Conservation (phyloP, 2,329 filamentous ascomycete species). For the Sporothrix variecibatus region DNA sequence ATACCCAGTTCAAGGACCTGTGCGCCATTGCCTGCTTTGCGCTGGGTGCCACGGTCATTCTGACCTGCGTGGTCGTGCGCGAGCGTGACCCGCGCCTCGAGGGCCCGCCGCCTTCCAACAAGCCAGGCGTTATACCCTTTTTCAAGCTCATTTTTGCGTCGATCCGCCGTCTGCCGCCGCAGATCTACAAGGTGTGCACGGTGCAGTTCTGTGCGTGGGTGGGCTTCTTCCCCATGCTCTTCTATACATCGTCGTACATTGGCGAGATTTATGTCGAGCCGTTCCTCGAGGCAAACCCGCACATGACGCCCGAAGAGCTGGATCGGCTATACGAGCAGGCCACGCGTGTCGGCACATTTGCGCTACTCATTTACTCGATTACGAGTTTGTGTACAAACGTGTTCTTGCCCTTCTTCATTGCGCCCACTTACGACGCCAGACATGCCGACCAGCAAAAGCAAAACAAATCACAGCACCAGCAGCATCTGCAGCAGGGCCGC, state of each 20-base stretch:
- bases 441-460: slow-evolving; percentile 30
- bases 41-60: slow-evolving; percentile 66
- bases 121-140: slow-evolving; percentile 70
- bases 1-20: slow-evolving; percentile 90
- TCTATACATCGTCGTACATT: slow-evolving; percentile 93
- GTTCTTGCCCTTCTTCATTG: slow-evolving; percentile 80
- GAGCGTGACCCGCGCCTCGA: slow-evolving; percentile 82
- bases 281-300: slow-evolving; percentile 72
- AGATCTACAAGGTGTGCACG: slow-evolving; percentile 78
- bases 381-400: slow-evolving; percentile 81
- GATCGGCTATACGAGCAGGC: slow-evolving; percentile 80
- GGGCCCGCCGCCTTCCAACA: slow-evolving; percentile 59
- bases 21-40: slow-evolving; percentile 80
- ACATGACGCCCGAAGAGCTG: slow-evolving; percentile 75
- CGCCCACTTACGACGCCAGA: slow-evolving; percentile 69
- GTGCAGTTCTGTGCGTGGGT: slow-evolving; percentile 90
- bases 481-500: neutral
- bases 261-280: slow-evolving; percentile 91
- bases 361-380: slow-evolving; percentile 83
- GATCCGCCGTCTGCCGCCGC: slow-evolving; percentile 75
- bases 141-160: slow-evolving; percentile 77
- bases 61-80: slow-evolving; percentile 69
- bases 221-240: slow-evolving; percentile 92
- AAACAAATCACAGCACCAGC: neutral
- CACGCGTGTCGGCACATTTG: slow-evolving; percentile 85